Evolutionary conservation across 1,284 basidiomycete species (phyloP).

Genomic region (Baeospora myosura): DNA sequence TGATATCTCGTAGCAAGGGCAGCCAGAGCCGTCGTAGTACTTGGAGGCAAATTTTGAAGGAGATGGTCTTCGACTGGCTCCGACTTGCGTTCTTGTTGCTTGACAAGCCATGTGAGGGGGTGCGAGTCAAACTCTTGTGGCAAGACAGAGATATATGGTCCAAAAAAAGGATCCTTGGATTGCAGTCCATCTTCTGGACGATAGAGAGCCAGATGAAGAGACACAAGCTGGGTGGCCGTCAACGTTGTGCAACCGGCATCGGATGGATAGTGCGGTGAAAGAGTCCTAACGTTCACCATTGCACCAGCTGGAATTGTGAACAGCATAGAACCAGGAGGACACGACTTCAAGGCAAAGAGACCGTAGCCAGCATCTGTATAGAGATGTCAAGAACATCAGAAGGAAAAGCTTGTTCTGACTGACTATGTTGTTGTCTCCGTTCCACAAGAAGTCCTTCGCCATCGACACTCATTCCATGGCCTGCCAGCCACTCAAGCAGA

Average conservation of each 20-base stretch:
- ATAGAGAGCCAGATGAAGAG: slow-evolving; percentile 56
- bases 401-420: slow-evolving; percentile 11
- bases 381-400: background rate
- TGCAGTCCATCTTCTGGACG: slow-evolving; percentile 27
- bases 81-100: slow-evolving; percentile 15
- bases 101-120: slow-evolving; percentile 68
- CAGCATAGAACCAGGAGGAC: slow-evolving; percentile 45
- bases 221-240: slow-evolving; percentile 51
- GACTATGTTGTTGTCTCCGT: slow-evolving; percentile 35
- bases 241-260: slow-evolving; percentile 22
- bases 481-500: slow-evolving; percentile 49
- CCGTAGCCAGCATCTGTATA: slow-evolving; percentile 49
- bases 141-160: slow-evolving; percentile 68
- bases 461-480: slow-evolving; percentile 41
- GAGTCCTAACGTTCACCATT: slow-evolving; percentile 64
- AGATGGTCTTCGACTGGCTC: slow-evolving; percentile 20
- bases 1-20: slow-evolving; percentile 46
- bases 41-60: slow-evolving; percentile 43
- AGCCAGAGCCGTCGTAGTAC: slow-evolving; percentile 38
- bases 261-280: slow-evolving; percentile 46
- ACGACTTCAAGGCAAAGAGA: slow-evolving; percentile 47
- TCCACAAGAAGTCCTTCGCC: slow-evolving; percentile 35
- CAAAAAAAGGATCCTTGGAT: slow-evolving; percentile 56
- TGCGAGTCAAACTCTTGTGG: slow-evolving; percentile 65
- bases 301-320: slow-evolving; percentile 64